Evolutionary conservation across 2,329 filamentous ascomycete genomes (phyloP).

Genomic region (Tetracladium maxilliforme): DNA sequence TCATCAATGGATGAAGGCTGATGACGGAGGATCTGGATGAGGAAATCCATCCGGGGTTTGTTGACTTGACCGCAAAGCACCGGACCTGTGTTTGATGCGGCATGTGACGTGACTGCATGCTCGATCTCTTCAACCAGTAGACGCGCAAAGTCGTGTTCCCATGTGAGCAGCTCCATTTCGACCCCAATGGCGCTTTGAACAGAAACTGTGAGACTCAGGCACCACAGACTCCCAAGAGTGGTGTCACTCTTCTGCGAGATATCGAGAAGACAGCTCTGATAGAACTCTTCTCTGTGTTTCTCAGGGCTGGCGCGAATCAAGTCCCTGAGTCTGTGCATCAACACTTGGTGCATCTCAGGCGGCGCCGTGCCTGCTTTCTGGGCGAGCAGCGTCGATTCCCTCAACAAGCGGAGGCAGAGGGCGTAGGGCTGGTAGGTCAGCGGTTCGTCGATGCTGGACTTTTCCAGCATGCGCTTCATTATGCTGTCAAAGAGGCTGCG

Average conservation of each 20-base stretch:
- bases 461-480: slow-evolving; percentile 30
- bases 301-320: slow-evolving; percentile 40
- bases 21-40: slow-evolving; percentile 40
- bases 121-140: slow-evolving; percentile 53
- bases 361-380: slow-evolving; percentile 38
- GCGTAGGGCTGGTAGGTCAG: slow-evolving; percentile 36
- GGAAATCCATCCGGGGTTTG: slow-evolving; percentile 39
- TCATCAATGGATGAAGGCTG: slow-evolving; percentile 46
- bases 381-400: slow-evolving; percentile 49
- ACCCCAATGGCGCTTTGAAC: slow-evolving; percentile 24
- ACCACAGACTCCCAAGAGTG: slow-evolving; percentile 60
- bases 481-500: slow-evolving; percentile 45
- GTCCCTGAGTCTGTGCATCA: slow-evolving; percentile 41
- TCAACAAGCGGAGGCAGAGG: slow-evolving; percentile 51
- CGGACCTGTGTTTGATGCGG: slow-evolving; percentile 24
- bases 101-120: slow-evolving; percentile 30
- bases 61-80: slow-evolving; percentile 29
- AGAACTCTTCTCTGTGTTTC: slow-evolving; percentile 46
- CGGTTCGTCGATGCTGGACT: too few species aligned
- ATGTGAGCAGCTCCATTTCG: too few species aligned
- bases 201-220: slow-evolving; percentile 35
- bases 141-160: slow-evolving; percentile 44
- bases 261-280: slow-evolving; percentile 51
- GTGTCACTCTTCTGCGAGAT: slow-evolving; percentile 47
- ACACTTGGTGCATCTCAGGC: slow-evolving; percentile 48